phyloP scores from a whole-genome alignment of 1,284 basidiomycete genomes.

The Cryptococcus hybrid region DNA sequence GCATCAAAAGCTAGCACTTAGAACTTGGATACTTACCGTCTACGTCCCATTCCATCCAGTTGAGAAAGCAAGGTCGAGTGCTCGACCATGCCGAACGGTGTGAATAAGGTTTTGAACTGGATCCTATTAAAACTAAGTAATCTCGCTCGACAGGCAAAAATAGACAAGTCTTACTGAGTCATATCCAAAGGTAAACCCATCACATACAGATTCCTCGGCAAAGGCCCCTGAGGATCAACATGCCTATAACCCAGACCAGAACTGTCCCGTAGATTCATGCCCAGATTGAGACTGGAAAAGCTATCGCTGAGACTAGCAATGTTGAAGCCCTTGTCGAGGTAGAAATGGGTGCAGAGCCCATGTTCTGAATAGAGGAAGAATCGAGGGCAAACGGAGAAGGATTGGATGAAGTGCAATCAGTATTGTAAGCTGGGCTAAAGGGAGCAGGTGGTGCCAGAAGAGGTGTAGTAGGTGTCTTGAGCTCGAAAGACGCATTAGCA shows the following conservation, averaged over 20 bases:
- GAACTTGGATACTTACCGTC: conserved; percentile 13
- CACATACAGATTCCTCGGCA: conserved; percentile 44
- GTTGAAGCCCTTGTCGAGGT: background rate
- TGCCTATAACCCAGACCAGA: conserved; percentile 15
- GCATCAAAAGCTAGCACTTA: background rate
- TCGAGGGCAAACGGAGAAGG: too few species aligned
- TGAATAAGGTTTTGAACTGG: conserved; percentile 39
- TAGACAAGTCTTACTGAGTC: conserved; percentile 27
- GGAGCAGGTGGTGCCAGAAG: background rate
- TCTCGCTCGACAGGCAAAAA: background rate
- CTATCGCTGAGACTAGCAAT: background rate
- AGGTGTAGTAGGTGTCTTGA: conserved; percentile 10
- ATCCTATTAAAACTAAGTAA: conserved; percentile 12
- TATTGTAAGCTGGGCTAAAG: too few species aligned
- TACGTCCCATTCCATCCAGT: conserved; percentile 42
- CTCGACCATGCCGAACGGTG: conserved; percentile 35
- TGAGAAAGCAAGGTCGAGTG: conserved; percentile 44
- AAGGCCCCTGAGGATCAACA: conserved; percentile 15
- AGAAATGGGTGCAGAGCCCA: background rate
- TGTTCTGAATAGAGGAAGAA: too few species aligned
- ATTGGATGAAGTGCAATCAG: too few species aligned
- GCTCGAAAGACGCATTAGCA: conserved; percentile 1
- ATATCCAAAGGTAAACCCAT: conserved; percentile 42
- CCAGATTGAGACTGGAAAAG: background rate
- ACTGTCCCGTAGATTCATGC: background rate